A percentile compares a stretch with the other conserved stretches of the same genome.
Evolutionary conservation across 371 early-diverging fungal genomes (phyloP).

Genomic region (Mucor irregularis): DNA sequence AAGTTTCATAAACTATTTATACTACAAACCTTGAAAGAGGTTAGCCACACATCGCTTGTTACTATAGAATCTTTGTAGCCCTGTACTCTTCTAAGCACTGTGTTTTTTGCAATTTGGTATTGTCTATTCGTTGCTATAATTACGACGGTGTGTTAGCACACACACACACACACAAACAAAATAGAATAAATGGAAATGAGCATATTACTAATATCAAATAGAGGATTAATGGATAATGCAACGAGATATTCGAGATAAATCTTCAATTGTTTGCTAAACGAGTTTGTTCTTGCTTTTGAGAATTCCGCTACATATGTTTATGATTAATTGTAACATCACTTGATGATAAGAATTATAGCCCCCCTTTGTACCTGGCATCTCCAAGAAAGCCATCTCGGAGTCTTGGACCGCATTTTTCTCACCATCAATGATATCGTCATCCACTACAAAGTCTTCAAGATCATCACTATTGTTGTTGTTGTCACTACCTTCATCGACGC

Average conservation of each 20-base stretch:
- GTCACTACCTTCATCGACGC: background rate
- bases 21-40: conserved; percentile 19
- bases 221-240: background rate
- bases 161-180: no score
- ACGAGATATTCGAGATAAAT: conserved; percentile 22
- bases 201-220: conserved; percentile 8
- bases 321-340: background rate
- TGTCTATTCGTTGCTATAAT: background rate
- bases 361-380: conserved; percentile 16
- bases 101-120: conserved; percentile 14
- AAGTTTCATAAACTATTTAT: background rate
- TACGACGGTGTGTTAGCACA: no score
- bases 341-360: background rate
- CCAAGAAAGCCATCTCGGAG: background rate
- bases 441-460: conserved; percentile 19
- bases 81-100: conserved; percentile 20
- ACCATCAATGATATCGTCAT: conserved; percentile 29
- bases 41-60: conserved; percentile 29
- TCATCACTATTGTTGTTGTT: background rate
- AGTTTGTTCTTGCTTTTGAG: conserved; percentile 8
- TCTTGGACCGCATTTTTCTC: background rate
- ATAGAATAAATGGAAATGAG: no score
- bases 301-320: conserved; percentile 20
- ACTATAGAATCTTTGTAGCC: conserved; percentile 27
- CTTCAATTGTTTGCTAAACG: conserved; percentile 14